phyloP scores from a whole-genome alignment of 192 early-diverging fungal genomes.

The Linnemannia elongata region DNA sequence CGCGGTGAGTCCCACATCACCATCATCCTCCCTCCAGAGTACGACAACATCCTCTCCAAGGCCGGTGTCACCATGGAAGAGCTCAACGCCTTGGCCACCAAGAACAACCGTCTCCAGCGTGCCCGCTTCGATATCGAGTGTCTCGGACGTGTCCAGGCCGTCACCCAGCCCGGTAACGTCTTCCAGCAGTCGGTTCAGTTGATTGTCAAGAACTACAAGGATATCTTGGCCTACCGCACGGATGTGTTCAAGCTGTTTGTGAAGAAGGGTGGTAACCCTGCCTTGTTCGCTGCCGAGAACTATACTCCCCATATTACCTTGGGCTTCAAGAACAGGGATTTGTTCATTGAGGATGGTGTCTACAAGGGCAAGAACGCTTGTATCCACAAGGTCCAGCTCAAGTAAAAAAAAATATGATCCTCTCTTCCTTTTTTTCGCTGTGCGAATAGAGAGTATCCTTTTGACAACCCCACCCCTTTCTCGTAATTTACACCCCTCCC shows the following conservation, averaged over 20 bases:
- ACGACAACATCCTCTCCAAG: slow-evolving; percentile 62
- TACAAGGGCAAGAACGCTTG: slow-evolving; percentile 81
- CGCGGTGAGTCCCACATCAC: slow-evolving; percentile 81
- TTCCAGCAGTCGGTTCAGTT: slow-evolving; percentile 48
- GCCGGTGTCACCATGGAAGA: slow-evolving; percentile 75
- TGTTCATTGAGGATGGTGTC: slow-evolving; percentile 75
- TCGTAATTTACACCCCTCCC: not conserved
- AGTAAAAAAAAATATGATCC: slow-evolving; percentile 10
- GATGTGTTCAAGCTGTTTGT: slow-evolving; percentile 69
- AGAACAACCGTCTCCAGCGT: slow-evolving; percentile 65
- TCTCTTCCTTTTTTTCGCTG: too few species aligned
- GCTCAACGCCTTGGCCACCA: slow-evolving; percentile 68
- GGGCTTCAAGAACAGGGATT: slow-evolving; percentile 73
- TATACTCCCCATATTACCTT: slow-evolving; percentile 81
- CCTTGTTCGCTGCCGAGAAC: slow-evolving; percentile 74
- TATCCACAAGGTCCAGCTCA: slow-evolving; percentile 63
- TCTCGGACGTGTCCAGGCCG: slow-evolving; percentile 65
- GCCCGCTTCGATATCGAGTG: slow-evolving; percentile 70
- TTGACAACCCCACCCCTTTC: not conserved
- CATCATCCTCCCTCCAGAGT: slow-evolving; percentile 78
- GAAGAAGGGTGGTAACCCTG: slow-evolving; percentile 75
- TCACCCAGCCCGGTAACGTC: slow-evolving; percentile 27
- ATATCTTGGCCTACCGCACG: slow-evolving; percentile 65
- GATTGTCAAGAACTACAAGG: slow-evolving; percentile 43
- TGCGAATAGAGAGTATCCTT: too few species aligned